These are phyloP conservation scores for Jaltomata sinuosa DNA, from an alignment of 257 asterid genomes.

Conservation along the genomic window DNA sequence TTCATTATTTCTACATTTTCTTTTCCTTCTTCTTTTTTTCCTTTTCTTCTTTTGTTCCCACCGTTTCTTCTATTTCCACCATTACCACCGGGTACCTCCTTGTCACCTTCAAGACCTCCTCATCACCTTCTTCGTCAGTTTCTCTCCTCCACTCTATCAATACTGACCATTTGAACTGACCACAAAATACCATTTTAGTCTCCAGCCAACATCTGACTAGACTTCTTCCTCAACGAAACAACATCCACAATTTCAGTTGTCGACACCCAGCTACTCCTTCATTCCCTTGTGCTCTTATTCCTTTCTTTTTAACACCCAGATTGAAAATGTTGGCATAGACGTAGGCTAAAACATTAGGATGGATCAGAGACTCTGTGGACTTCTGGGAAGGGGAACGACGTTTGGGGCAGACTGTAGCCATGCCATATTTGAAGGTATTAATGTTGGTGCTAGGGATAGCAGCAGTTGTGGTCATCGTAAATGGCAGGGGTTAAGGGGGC, in stretches of 20 bases:
- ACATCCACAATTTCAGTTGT: neutral
- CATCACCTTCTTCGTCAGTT: neutral
- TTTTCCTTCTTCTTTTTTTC: neutral
- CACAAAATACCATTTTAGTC: neutral
- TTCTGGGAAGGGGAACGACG: no score
- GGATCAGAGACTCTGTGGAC: no score
- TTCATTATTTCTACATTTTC: neutral
- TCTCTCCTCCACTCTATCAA: neutral
- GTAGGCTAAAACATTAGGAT: neutral
- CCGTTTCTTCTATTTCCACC: neutral
- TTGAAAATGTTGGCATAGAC: neutral
- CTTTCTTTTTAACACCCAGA: neutral
- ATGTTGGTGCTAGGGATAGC: no score
- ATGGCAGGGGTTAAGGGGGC: no score
- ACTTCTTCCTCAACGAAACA: neutral
- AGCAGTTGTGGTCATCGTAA: no score
- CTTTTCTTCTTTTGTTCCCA: neutral
- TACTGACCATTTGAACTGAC: neutral
- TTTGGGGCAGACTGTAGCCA: no score
- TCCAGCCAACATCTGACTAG: neutral
- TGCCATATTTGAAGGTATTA: no score
- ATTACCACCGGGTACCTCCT: neutral
- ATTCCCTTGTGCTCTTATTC: neutral
- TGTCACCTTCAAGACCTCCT: neutral
- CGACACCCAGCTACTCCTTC: neutral